Evolutionary conservation across 306 rosid species (phyloP), one percentile per base, ranked within the genome.

Genomic region (Trifolium pratense): DNA sequence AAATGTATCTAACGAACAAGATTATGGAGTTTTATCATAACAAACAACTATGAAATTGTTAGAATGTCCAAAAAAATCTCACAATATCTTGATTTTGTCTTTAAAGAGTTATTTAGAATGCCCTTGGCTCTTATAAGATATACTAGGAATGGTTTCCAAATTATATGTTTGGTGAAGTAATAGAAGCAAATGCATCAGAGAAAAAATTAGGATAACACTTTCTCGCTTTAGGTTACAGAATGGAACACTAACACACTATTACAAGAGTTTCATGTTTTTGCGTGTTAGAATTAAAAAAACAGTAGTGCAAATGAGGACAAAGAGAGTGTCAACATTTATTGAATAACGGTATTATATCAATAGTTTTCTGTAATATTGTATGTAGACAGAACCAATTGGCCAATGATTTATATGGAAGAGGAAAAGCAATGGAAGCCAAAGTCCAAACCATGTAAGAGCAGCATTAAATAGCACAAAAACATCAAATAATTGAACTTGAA

Each of bases 381-480:
- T 42, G 69, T 13, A 76, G 26, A 43, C 12, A 42, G 52, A 73
- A 68, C 58, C 31, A 31, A 68, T 53, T 73, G 64, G 18, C 32
- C 46, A 43, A 63, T 29, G 31, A 45, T 40, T 14, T 14, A 32
- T 15, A 75, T 60, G 58, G 51, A 55, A 25, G 67, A 18, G 23
- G 67, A 39, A 45, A 62, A 68, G 57, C 17, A 52, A 42, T 21
- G 68, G 45, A 55, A 68, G 31, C 57, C 42, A 60, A 29, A 29
- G 32, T 29, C 6, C 32, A 29, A 65, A 77, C 36, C 68, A 77
- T 31, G 23, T 71, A 51, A 73, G 15, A 42, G 72, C 43, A 72
- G 62, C 26, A 29, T 34, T 25, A 52, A 46, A 69, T 37, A 76
- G 42, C 36, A 48, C 48, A 77, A 17, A 45, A 42, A 26, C 51